A percentile compares a stretch with the other conserved stretches of the same genome.
Conservation (phyloP, 768 basidiomycete genomes). For the Coprinopsis marcescibilis region DNA sequence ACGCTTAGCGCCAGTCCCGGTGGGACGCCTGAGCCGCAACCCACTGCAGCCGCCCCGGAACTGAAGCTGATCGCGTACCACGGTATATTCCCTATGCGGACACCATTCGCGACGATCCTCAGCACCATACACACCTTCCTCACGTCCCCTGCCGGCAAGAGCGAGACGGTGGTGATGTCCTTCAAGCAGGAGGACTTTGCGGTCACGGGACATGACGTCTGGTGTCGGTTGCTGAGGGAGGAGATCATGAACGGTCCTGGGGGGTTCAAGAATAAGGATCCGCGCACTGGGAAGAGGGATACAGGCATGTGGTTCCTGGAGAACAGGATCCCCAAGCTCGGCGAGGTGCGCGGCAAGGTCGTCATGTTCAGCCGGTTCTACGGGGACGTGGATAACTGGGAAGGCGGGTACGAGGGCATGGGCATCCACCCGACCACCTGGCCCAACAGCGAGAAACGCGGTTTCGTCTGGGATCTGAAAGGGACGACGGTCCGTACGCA, state of each 20-base stretch:
- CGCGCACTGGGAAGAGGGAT: constrained; percentile 2
- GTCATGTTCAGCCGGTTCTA: constrained; percentile 87
- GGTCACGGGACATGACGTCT: constrained; percentile 37
- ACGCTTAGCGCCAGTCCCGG: neutral
- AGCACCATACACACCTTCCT: constrained; percentile 58
- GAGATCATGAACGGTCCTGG: constrained; percentile 56
- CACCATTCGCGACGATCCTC: constrained; percentile 64
- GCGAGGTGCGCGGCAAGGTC: constrained; percentile 81
- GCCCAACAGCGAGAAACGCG: constrained; percentile 72
- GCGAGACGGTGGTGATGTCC: constrained; percentile 79
- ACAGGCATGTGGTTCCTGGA: constrained; percentile 75
- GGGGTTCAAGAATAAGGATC: constrained; percentile 24
- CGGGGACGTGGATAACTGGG: constrained; percentile 62
- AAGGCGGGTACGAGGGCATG: constrained; percentile 58
- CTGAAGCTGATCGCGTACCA: constrained; percentile 70
- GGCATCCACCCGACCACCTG: constrained; percentile 86
- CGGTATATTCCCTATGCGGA: constrained; percentile 63
- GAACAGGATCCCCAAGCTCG: constrained; percentile 73
- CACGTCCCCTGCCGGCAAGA: constrained; percentile 43
- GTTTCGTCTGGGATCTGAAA: constrained; percentile 77
- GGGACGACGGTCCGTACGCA: constrained; percentile 67
- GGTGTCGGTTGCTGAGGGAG: constrained; percentile 60
- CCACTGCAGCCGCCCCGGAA: neutral
- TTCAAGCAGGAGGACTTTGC: constrained; percentile 83
- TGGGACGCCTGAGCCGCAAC: neutral